phyloP scores from a whole-genome alignment of 345 rosid species.

The Citrus cavaleriei region DNA sequence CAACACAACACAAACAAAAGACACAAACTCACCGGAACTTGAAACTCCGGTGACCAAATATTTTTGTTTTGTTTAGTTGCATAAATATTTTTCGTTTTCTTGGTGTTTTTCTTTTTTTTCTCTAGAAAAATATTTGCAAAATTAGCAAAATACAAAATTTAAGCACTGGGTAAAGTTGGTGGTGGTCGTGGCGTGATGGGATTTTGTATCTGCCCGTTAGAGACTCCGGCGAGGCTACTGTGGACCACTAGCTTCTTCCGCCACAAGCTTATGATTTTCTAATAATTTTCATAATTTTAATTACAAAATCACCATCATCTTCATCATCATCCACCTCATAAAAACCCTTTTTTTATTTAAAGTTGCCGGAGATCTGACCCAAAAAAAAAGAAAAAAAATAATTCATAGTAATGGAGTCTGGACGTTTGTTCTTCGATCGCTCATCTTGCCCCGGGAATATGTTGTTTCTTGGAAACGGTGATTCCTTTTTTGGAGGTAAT shows the following conservation, averaged over 20 bases:
- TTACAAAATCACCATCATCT: too few species aligned
- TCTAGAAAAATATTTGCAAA: too few species aligned
- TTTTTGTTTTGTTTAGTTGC: too few species aligned
- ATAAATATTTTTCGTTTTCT: background rate
- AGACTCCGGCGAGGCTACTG: constrained; percentile 80
- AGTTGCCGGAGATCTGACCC: constrained; percentile 13
- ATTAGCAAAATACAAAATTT: too few species aligned
- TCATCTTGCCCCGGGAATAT: constrained; percentile 55
- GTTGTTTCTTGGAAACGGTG: constrained; percentile 60
- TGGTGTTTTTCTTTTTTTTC: background rate
- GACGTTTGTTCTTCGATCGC: constrained; percentile 61
- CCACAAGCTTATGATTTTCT: constrained; percentile 89
- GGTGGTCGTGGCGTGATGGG: constrained; percentile 66
- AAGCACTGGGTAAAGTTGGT: constrained; percentile 13
- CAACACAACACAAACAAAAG: background rate
- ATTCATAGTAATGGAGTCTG: constrained; percentile 50
- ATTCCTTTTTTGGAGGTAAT: constrained; percentile 51
- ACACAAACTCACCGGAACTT: constrained; percentile 15
- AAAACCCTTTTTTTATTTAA: background rate
- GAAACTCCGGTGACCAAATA: constrained; percentile 8
- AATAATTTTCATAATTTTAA: constrained; percentile 8
- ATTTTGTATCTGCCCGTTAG: constrained; percentile 72
- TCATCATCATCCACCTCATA: background rate
- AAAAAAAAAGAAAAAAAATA: background rate
- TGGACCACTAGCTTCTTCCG: constrained; percentile 99